Percentiles rank a stretch among this genome's conserved stretches.
Conservation (phyloP, 139 green algal species). For the Coelastrella sp. region DNA sequence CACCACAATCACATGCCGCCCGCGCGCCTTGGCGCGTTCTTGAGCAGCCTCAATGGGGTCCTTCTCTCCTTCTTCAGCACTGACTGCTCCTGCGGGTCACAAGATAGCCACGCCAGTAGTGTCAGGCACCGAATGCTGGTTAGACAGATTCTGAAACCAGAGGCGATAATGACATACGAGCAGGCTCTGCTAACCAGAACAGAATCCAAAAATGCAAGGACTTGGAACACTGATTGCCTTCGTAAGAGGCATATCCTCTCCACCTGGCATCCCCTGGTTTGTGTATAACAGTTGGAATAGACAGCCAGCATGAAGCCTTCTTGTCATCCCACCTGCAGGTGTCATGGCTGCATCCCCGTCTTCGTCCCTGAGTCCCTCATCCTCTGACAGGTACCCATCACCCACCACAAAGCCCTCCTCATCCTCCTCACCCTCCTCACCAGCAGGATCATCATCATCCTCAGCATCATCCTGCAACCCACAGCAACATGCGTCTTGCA, state of each 20-base stretch:
- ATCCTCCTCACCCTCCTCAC: slow-evolving; percentile 63
- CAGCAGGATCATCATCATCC: slow-evolving; percentile 58
- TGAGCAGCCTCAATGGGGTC: slow-evolving; percentile 52
- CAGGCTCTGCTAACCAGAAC: too few species aligned
- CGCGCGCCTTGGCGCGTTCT: slow-evolving; percentile 53
- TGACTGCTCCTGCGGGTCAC: not conserved
- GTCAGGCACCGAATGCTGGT: too few species aligned
- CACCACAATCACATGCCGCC: slow-evolving; percentile 63
- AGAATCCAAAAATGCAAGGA: too few species aligned
- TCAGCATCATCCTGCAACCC: slow-evolving; percentile 36
- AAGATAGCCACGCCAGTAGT: not conserved
- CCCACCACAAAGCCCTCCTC: slow-evolving; percentile 79
- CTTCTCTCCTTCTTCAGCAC: not conserved
- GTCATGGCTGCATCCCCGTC: slow-evolving; percentile 46
- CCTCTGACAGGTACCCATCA: slow-evolving; percentile 80
- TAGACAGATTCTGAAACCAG: too few species aligned
- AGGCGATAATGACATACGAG: too few species aligned
- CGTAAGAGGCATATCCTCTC: too few species aligned
- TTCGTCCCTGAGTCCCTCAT: slow-evolving; percentile 71
- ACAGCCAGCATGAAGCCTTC: too few species aligned
- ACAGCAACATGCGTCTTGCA: not conserved
- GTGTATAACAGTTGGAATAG: too few species aligned
- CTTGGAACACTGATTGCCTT: too few species aligned
- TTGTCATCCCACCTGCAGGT: not conserved
- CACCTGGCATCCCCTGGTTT: too few species aligned